Percentiles rank a stretch among this genome's conserved stretches.
phyloP scores from a whole-genome alignment of 2,329 filamentous ascomycete genomes.

The Stylonectria norvegica region DNA sequence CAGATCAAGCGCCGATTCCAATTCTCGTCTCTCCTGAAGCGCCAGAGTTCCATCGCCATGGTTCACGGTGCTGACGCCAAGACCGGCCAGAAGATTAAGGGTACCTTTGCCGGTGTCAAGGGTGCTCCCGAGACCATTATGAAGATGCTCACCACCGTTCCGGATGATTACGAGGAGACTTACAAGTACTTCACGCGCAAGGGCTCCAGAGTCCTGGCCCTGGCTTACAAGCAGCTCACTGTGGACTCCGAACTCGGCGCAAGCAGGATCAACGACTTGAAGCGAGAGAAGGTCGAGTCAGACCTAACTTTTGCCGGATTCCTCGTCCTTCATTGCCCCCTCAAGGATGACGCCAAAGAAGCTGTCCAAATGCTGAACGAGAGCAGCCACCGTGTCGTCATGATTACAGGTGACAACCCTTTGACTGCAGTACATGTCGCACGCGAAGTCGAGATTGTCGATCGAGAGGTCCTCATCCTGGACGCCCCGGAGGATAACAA shows the following conservation, averaged over 20 bases:
- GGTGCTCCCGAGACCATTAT: conserved; percentile 96
- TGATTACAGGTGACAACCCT: conserved; percentile 99
- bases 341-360: conserved; percentile 94
- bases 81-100: conserved; percentile 71
- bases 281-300: conserved; percentile 86
- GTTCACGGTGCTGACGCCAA: conserved; percentile 68
- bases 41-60: conserved; percentile 90
- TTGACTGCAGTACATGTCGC: conserved; percentile 95
- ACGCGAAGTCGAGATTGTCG: conserved; percentile 93
- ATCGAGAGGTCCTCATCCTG: conserved; percentile 89
- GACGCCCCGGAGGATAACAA: conserved; percentile 90
- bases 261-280: conserved; percentile 85
- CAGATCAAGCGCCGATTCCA: conserved; percentile 97
- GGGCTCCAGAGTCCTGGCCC: conserved; percentile 86
- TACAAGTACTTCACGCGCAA: conserved; percentile 98
- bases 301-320: conserved; percentile 89
- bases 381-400: conserved; percentile 95
- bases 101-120: conserved; percentile 93
- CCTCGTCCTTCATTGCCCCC: conserved; percentile 87
- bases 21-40: conserved; percentile 93
- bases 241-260: conserved; percentile 77
- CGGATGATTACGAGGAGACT: conserved; percentile 91
- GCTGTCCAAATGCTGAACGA: conserved; percentile 97
- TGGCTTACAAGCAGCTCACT: conserved; percentile 90
- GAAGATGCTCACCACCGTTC: conserved; percentile 81